A percentile compares a stretch with the other conserved stretches of the same genome.
Conservation (phyloP, 768 basidiomycete genomes). For the Lactarius evosmus region DNA sequence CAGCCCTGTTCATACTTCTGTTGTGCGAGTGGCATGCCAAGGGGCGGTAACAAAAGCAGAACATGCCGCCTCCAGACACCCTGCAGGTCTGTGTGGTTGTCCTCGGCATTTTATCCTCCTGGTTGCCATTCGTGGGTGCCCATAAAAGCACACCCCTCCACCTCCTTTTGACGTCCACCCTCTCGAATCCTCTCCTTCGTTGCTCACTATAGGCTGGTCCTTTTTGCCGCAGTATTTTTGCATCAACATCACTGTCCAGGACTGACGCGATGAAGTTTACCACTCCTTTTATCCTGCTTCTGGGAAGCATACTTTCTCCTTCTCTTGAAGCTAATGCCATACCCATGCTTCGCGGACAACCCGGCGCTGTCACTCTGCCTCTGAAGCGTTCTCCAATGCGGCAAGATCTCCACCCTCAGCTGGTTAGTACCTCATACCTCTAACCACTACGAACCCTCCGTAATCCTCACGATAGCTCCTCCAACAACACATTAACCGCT, state of each 20-base stretch:
- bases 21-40: not conserved
- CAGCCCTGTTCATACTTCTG: not conserved
- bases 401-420: constrained; percentile 41
- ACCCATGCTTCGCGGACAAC: constrained; percentile 36
- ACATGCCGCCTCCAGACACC: not conserved
- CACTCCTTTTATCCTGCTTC: constrained; percentile 48
- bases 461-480: constrained; percentile 42
- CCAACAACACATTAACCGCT: constrained; percentile 70
- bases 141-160: constrained; percentile 1
- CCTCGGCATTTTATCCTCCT: not conserved
- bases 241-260: constrained; percentile 78
- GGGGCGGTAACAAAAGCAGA: constrained; percentile 3
- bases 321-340: constrained; percentile 42
- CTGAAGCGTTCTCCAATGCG: constrained; percentile 38
- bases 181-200: constrained; percentile 3
- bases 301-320: constrained; percentile 49
- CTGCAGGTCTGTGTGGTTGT: not conserved
- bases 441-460: too few species aligned
- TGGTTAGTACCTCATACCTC: constrained; percentile 36
- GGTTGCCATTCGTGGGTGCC: not conserved
- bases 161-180: not conserved
- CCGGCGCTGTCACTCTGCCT: constrained; percentile 42
- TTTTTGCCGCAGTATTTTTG: not conserved
- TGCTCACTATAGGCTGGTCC: constrained; percentile 17
- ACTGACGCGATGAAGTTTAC: constrained; percentile 52